Base-by-base conservation (phyloP, 306 rosid species). In the Hippophae tibetana region DNA sequence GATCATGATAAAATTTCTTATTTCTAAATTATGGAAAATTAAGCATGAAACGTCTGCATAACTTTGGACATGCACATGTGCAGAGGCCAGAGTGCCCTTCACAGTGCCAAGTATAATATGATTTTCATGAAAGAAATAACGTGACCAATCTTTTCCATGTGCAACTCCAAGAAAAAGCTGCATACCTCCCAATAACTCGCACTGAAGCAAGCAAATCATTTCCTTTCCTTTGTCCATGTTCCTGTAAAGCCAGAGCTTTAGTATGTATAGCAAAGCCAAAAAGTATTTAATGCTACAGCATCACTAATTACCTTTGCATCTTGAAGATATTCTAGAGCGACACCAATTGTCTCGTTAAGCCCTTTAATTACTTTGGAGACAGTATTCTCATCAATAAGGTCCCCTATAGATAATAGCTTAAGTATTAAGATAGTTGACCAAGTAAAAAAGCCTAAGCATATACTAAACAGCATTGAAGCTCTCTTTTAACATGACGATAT, bases 121-220 rank as follows among this genome's bases (percentile, higher is more conserved):
- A 31, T 31, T 31, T 18, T 31, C 38, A 31, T 62, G 14, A 42
- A 53, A 12, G 9, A 55, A 55, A 8, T 1, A 27, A 53, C 23
- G 67, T 23, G 38, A 13, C 27, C 40, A 1, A 8, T 12, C 12
- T 5, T 5, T 38, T 47, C 56, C 47, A 27, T 1, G 43, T 13
- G 43, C 31, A 48, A 57, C 23, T 47, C 46, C 46, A 13, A 51
- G 31, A 50, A 3, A 63, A 51, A 42, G 7, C 6, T 10, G 47
- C 23, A 42, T 72, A 87, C 98, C 96, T 92, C 71, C 98, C 98
- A 73, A 87, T 73, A 72, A 92, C 70, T 54, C 98, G 80, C 61
- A 92, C 95, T 26, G 98, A 92, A 60, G 96, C 96, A 62, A 92
- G 87, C 55, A 87, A 83, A 74, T 87, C 98, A 75, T 83, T 79